Evolutionary conservation across 768 basidiomycete genomes (phyloP), one percentile per base, ranked within the genome.

Genomic region (Kwoniella shandongensis): DNA sequence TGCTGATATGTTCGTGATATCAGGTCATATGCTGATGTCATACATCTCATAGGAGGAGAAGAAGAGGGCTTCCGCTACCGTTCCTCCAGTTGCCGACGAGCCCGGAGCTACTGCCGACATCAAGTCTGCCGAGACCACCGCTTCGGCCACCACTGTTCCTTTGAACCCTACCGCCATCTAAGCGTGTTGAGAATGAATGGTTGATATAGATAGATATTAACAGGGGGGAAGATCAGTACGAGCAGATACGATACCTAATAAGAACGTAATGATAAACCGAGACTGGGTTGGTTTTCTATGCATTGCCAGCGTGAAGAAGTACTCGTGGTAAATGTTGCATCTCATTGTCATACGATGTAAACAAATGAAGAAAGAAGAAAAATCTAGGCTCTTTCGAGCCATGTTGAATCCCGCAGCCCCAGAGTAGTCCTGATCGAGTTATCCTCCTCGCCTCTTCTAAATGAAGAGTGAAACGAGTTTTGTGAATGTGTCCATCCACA

Each of bases 351-450:
- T 42, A n/a, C 8, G 6, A 26, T 49, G 47, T 8, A 22, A 18
- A 49, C 35, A 26, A 48, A n/a, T 4, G 22, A 44, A 18, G 30
- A 18, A 49, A 35, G 38, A 44, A 41, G 50, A 65, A 59, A 67
- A 68, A 75, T 75, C 74, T 76, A 76, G 74, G 74, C 74, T 61
- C 47, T 12, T 3, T 23, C 58, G 63, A 67, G 74, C 70, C 72
- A 76, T 70, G 48, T 18, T 51, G 36, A 58, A 42, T 53, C 52
- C 60, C 63, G 71, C 75, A 76, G 75, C 59, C 70, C 70, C 73
- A 76, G 75, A 76, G 73, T 74, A 76, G 75, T 76, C 75, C 75
- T 76, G 75, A 76, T 76, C 71, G 75, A 76, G 75, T 76, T 76
- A 67, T 73, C 72, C 51, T 56, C 58, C 53, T 35, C 53, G n/a